Conservation (phyloP, 768 basidiomycete species). For the Mycena venus region DNA sequence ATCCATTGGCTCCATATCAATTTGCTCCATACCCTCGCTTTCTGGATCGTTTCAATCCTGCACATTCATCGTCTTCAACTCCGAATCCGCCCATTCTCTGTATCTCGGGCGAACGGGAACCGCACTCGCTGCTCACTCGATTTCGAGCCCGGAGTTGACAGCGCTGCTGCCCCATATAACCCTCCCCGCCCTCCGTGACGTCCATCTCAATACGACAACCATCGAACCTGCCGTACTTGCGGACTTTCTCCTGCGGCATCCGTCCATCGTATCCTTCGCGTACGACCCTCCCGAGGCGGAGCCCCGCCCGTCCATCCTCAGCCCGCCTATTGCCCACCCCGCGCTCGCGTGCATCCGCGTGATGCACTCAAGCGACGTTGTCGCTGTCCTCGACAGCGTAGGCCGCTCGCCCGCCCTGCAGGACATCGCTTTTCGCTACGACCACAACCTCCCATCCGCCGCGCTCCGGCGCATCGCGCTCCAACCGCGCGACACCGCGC, state of each 20-base stretch:
- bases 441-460: background rate
- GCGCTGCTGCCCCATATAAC: background rate
- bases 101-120: background rate
- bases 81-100: background rate
- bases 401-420: background rate
- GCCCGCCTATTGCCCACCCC: background rate
- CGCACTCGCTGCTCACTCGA: background rate
- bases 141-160: background rate
- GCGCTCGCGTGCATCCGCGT: background rate
- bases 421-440: background rate
- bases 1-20: background rate
- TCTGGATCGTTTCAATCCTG: background rate
- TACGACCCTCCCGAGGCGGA: background rate
- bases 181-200: background rate
- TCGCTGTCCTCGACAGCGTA: background rate
- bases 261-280: background rate
- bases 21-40: background rate
- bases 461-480: background rate
- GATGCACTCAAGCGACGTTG: background rate
- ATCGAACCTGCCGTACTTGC: background rate
- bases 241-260: background rate
- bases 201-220: background rate
- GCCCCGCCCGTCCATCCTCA: background rate
- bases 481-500: background rate
- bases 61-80: background rate